Evolutionary conservation across 2,329 filamentous ascomycete genomes (phyloP), one percentile per base, ranked within the genome.

Genomic region (Alternaria ventricosa): DNA sequence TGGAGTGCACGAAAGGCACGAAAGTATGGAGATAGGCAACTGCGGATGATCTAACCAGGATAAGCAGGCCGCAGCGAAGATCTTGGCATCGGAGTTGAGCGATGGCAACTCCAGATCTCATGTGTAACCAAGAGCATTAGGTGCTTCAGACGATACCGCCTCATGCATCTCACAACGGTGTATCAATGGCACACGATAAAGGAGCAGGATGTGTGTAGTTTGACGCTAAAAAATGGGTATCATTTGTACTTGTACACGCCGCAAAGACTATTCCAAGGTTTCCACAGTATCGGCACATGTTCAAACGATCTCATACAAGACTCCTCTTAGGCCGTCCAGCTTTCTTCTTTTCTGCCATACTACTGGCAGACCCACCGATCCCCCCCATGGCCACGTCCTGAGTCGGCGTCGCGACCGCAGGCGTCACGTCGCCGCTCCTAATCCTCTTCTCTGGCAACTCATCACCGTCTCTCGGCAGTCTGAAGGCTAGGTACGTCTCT

Each of bases 401-500:
- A 3, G 55, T 66, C 12, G 72, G 66, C 28, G 69, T 73, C 3
- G 62, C 57, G 23, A 72, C 58, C 36, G 61, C 57, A 49, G 73
- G 71, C 20, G 71, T 75, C 5, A 49, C 72, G 57, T 72, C 71
- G 2, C 67, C 67, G 44, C 66, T 74, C 45, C 70, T 70, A 4
- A 50, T 33, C 23, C 60, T 62, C 46, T 69, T 69, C 49, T 67
- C 66, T 23, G 59, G 65, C 46, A 20, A 51, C 15, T 81, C 79
- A 50, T 70, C 33, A 63, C 77, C 60, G n/a, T 80, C 75, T 47
- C 71, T 73, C 4, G 88, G 88, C 53, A 90, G 75, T 53, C 85
- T 83, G 57, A 88, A 80, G 1, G 87, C 87, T 9, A 89, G 79
- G 72, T 85, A 86, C 6, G 84, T 84, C 60, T 85, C 83, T 4